Base-by-base conservation (phyloP, 2,329 filamentous ascomycete genomes). In the Pseudogymnoascus sp. region DNA sequence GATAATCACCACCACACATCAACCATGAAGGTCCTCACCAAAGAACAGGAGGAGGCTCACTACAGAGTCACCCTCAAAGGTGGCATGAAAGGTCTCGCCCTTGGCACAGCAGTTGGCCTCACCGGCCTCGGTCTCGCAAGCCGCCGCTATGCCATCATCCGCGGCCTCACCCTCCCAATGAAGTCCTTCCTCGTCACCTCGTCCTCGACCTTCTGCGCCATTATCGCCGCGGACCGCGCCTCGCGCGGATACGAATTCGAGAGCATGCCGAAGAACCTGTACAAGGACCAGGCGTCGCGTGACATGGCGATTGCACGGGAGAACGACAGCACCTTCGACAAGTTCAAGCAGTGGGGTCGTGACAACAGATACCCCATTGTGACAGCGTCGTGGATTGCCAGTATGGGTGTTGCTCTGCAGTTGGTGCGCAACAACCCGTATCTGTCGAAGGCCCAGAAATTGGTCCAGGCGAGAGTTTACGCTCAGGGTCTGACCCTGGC, bases 11-110 rank as follows among this genome's bases (percentile, higher is more conserved):
- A 60, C 36, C 31, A 60, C 36, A 56, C 2, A 60, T 16, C 38
- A 60, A 40, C 5, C 18, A 99, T 97, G 95, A 97, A 97, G 88
- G 82, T 97, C 74, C 84, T 97, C 75, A 96, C 90, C 71, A 91
- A 93, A 75, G 91, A 97, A 84, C 91, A 97, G 79, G 93, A 97
- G 79, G 76, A 82, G 65, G 90, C 84, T 62, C 93, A 97, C 83
- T 96, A 96, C 84, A 79, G 81, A 74, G 80, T 84, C 65, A 95
- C 96, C 65, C 73, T 97, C 69, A 76, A 89, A 67, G 95, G 93
- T 68, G 90, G 90, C 67, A 62, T 82, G 11, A 70, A 86, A 49
- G 93, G 95, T 67, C 78, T 92, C 2, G 81, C 78, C 38, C 72
- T 86, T 34, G 93, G 93, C 67, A 69, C 84, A 7, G 80, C 81